These are phyloP conservation scores for Sporisorium graminicola DNA, from an alignment of 1,284 basidiomycete genomes.

Conservation along the genomic window DNA sequence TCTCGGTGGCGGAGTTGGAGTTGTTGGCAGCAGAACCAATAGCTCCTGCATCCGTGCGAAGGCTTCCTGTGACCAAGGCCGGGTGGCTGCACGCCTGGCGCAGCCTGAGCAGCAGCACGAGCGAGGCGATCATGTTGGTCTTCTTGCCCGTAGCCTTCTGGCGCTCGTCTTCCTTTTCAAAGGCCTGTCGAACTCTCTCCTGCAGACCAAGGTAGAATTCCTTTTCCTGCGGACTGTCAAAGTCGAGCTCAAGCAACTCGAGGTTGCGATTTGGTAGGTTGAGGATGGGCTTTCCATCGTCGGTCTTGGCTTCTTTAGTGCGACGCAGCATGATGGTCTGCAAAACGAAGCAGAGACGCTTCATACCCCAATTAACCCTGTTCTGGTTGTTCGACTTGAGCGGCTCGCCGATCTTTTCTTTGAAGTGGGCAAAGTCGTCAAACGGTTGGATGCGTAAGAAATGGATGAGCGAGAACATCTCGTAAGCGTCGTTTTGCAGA, in stretches of 20 bases:
- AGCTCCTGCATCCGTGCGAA: slow-evolving; percentile 36
- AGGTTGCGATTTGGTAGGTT: slow-evolving; percentile 83
- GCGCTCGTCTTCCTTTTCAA: slow-evolving; percentile 70
- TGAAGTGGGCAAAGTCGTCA: slow-evolving; percentile 83
- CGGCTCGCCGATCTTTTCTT: slow-evolving; percentile 81
- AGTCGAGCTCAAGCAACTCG: slow-evolving; percentile 76
- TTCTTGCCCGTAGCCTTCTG: slow-evolving; percentile 72
- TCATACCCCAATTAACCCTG: slow-evolving; percentile 64
- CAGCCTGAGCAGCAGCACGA: slow-evolving; percentile 85
- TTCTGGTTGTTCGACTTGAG: slow-evolving; percentile 71
- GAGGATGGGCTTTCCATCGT: slow-evolving; percentile 79
- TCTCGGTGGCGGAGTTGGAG: not conserved
- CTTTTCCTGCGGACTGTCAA: slow-evolving; percentile 75
- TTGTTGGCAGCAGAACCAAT: slow-evolving; percentile 31
- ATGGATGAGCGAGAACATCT: slow-evolving; percentile 88
- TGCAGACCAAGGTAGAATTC: slow-evolving; percentile 86
- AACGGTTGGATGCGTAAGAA: slow-evolving; percentile 88
- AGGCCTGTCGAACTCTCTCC: slow-evolving; percentile 78
- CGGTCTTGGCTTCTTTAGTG: slow-evolving; percentile 81
- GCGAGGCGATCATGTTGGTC: slow-evolving; percentile 84
- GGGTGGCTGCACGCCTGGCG: slow-evolving; percentile 77
- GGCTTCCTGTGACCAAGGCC: slow-evolving; percentile 45
- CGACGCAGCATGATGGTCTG: slow-evolving; percentile 90
- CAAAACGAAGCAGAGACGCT: slow-evolving; percentile 78
- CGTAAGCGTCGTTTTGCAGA: slow-evolving; percentile 85